A percentile compares a stretch with the other conserved stretches of the same genome.
Conservation (phyloP, 2,329 filamentous ascomycete genomes). For the Penicillium expansum region DNA sequence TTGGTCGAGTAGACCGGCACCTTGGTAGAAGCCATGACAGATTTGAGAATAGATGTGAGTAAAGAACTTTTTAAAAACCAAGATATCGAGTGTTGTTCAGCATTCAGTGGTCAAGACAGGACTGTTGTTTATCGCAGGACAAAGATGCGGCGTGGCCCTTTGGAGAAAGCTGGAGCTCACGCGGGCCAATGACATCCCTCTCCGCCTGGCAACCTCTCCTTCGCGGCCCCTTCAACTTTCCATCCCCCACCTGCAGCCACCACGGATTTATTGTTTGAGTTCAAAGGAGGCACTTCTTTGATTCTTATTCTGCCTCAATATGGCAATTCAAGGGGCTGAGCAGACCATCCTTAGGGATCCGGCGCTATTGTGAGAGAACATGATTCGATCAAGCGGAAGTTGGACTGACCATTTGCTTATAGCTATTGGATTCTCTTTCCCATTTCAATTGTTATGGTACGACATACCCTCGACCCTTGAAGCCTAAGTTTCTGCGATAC, state of each 20-base stretch:
- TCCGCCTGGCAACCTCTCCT: conserved; percentile 18
- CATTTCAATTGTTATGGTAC: conserved; percentile 94
- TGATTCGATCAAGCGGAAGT: conserved; percentile 4
- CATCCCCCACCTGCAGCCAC: conserved; percentile 14
- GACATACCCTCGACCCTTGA: background rate
- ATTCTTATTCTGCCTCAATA: conserved; percentile 42
- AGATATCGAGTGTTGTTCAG: background rate
- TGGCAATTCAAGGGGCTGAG: conserved; percentile 75
- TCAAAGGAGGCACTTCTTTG: background rate
- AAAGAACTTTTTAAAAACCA: background rate
- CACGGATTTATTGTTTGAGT: background rate
- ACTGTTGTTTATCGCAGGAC: conserved; percentile 16
- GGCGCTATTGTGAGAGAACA: conserved; percentile 76
- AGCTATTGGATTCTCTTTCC: conserved; percentile 99
- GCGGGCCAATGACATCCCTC: conserved; percentile 24
- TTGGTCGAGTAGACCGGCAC: conserved; percentile 47
- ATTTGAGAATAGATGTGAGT: background rate
- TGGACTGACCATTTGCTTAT: conserved; percentile 17
- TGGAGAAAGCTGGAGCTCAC: conserved; percentile 27
- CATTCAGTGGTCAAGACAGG: background rate
- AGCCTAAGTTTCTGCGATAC: background rate
- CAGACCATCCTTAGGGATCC: conserved; percentile 99
- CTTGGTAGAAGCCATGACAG: conserved; percentile 33
- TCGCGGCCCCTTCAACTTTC: conserved; percentile 14
- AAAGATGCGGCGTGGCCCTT: conserved; percentile 40